Evolutionary conservation across 2,329 filamentous ascomycete species (phyloP).

Genomic region (Cladosporium phlei): DNA sequence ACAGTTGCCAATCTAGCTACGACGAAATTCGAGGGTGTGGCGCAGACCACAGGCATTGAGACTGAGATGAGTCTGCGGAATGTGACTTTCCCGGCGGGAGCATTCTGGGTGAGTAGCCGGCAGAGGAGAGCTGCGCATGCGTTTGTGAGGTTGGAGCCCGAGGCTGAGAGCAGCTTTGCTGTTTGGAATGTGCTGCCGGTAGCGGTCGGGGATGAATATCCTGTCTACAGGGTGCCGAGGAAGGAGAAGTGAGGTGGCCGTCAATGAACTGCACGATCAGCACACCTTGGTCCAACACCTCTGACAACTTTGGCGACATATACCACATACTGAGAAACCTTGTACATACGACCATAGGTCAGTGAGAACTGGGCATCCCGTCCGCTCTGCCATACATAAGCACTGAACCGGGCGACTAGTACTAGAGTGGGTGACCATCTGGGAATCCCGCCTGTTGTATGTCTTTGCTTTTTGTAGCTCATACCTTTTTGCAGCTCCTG

Average conservation of each 20-base stretch:
- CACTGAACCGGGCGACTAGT: no score
- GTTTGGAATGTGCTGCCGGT: slow-evolving; percentile 21
- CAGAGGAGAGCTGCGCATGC: slow-evolving; percentile 37
- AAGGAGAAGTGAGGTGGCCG: not conserved
- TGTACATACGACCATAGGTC: no score
- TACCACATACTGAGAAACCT: no score
- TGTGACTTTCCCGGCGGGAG: slow-evolving; percentile 25
- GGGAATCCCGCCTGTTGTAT: no score
- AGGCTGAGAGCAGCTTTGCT: slow-evolving; percentile 16
- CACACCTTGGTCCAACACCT: no score
- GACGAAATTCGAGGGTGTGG: slow-evolving; percentile 20
- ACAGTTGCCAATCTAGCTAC: slow-evolving; percentile 28
- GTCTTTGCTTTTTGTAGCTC: no score
- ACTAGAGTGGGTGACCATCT: no score
- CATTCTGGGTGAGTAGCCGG: slow-evolving; percentile 31
- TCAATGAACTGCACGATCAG: no score
- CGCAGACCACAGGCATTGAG: slow-evolving; percentile 21
- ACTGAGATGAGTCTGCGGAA: slow-evolving; percentile 23
- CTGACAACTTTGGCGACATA: no score
- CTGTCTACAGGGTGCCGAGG: slow-evolving; percentile 24
- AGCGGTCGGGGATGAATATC: slow-evolving; percentile 33
- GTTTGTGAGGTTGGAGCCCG: slow-evolving; percentile 35
- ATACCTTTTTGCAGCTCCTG: no score
- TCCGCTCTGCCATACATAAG: no score
- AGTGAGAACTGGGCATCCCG: no score